Percentiles rank a stretch among this genome's conserved stretches.
These are phyloP conservation scores for Termitomyces sp. DNA, from an alignment of 768 basidiomycete genomes.

Conservation along the genomic window DNA sequence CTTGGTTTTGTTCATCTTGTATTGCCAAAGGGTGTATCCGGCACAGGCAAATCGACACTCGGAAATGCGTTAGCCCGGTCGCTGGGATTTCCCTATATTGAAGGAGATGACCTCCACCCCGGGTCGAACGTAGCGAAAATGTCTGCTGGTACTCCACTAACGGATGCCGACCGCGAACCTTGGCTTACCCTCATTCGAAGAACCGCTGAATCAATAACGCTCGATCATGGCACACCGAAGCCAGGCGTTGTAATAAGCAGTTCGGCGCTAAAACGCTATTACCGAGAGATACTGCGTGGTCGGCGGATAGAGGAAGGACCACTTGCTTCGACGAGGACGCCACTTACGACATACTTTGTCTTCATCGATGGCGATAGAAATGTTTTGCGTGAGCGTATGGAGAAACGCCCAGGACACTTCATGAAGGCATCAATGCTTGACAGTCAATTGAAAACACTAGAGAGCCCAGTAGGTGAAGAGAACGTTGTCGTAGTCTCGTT, in stretches of 20 bases:
- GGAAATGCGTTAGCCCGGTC: slow-evolving; percentile 57
- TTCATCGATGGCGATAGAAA: slow-evolving; percentile 64
- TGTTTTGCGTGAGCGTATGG: slow-evolving; percentile 61
- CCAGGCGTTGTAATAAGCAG: slow-evolving; percentile 79
- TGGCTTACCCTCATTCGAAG: slow-evolving; percentile 77
- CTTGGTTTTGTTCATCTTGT: not conserved
- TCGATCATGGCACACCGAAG: slow-evolving; percentile 3
- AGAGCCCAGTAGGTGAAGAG: slow-evolving; percentile 63
- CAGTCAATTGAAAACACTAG: slow-evolving; percentile 69
- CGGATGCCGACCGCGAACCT: slow-evolving; percentile 78
- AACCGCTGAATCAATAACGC: slow-evolving; percentile 47
- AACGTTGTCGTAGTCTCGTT: slow-evolving; percentile 64
- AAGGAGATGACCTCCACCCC: slow-evolving; percentile 89
- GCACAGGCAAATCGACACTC: slow-evolving; percentile 71
- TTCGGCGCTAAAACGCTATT: slow-evolving; percentile 77
- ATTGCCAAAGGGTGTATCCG: slow-evolving; percentile 58
- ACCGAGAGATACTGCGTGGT: slow-evolving; percentile 82
- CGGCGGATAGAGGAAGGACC: not conserved
- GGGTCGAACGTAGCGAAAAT: slow-evolving; percentile 83
- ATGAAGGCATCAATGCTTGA: slow-evolving; percentile 84
- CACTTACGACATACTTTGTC: slow-evolving; percentile 71
- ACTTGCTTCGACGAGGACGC: not conserved
- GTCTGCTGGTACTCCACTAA: slow-evolving; percentile 69
- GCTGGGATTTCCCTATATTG: slow-evolving; percentile 73
- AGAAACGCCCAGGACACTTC: slow-evolving; percentile 65